Base-by-base conservation (phyloP, 2,329 filamentous ascomycete species). In the Calonectria pseudoreteaudii region DNA sequence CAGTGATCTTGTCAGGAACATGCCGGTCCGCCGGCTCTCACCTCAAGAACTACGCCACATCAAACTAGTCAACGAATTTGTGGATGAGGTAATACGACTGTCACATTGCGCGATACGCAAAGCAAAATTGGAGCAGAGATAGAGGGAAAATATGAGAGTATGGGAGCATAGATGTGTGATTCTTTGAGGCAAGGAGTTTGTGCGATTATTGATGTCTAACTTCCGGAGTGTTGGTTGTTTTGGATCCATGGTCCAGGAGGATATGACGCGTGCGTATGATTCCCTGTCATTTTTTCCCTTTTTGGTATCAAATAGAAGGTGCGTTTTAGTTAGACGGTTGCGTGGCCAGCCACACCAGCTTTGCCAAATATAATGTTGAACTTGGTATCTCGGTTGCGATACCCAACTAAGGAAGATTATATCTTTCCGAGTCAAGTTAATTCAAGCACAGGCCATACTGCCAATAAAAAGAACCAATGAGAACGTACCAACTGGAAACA, bases 31-130 rank as follows among this genome's bases (percentile, higher is more conserved):
- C 5, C 72, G 64, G 18, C 34, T 81, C 4, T 79, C 82, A 3
- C 78, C 81, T 0, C 80, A 83, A 14, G 86, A 87, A 70, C 78
- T 83, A 4, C 81, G 83, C 2, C 85, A 87, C 30, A 77, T 88
- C 28, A 82, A 82, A 36, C 76, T 85, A n/a, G 79, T 88, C n/a
- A 82, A 86, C 3, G 81, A 83, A 5, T 88, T 88, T 36, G 83
- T 88, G 3, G 79, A 78, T 0, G 87, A 89, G 73, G 74, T 88
- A 16, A 82, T 82, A 36, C 78, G 85, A 26, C 80, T 89, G 3
- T 85, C 84, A 1, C 82, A 82, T 8, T 85, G 84, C 74, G 86
- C 87, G 20, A 85, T 88, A 68, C 82, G 82, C 10, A 86, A 80
- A 66, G 74, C 75, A 23, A 38, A 38, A n/a, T 44, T 34, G 23